Percentiles rank a stretch among this genome's conserved stretches.
Evolutionary conservation across 768 basidiomycete genomes (phyloP).

Genomic region (Boletus sp.): DNA sequence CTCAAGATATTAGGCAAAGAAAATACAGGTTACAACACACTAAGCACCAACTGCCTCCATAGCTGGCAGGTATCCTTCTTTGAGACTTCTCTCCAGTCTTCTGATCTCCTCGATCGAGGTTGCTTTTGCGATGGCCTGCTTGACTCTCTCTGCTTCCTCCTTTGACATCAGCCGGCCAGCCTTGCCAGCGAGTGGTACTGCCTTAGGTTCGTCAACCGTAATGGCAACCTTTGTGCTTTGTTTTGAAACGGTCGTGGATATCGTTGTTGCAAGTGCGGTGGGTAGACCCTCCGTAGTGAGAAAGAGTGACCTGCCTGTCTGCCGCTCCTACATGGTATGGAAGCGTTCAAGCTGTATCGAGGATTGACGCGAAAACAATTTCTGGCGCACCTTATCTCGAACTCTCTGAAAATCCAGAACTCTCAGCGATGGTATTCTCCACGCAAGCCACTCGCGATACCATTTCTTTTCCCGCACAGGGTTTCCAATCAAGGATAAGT

Average conservation of each 20-base stretch:
- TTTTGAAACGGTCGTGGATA: constrained; percentile 70
- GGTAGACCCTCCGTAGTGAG: constrained; percentile 74
- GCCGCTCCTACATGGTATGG: constrained; percentile 62
- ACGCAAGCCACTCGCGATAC: constrained; percentile 96
- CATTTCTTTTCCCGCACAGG: constrained; percentile 90
- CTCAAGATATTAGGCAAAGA: constrained; percentile 19
- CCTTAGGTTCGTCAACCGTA: constrained; percentile 78
- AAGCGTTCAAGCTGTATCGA: constrained; percentile 28
- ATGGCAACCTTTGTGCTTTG: constrained; percentile 58
- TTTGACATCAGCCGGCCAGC: constrained; percentile 88
- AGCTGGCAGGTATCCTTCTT: constrained; percentile 80
- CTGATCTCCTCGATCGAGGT: constrained; percentile 88
- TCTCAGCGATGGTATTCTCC: constrained; percentile 81
- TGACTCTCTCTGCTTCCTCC: constrained; percentile 85
- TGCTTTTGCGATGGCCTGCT: constrained; percentile 85
- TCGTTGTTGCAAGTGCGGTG: constrained; percentile 75
- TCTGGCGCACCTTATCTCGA: constrained; percentile 81
- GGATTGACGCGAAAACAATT: constrained; percentile 20
- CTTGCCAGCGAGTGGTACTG: constrained; percentile 51
- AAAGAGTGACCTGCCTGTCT: constrained; percentile 70
- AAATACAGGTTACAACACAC: constrained; percentile 37
- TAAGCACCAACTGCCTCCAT: constrained; percentile 77
- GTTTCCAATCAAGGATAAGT: constrained; percentile 74
- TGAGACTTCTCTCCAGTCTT: constrained; percentile 73
- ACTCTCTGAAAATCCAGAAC: constrained; percentile 95